phyloP scores from a whole-genome alignment of 495 filamentous ascomycete species.

The Talaromyces liani region DNA sequence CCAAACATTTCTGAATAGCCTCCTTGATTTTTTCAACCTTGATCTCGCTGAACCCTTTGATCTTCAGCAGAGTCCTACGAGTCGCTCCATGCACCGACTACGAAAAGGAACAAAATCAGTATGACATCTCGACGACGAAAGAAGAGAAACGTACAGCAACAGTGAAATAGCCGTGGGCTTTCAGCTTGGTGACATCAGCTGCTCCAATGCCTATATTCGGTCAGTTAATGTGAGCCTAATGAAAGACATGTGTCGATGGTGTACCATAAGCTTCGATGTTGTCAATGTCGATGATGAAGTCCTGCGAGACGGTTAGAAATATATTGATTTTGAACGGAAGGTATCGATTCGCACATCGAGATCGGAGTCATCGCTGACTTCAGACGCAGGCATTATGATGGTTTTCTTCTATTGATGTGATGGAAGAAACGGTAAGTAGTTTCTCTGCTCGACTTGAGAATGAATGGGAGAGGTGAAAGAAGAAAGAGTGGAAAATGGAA shows the following conservation, averaged over 20 bases:
- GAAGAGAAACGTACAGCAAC: constrained; percentile 46
- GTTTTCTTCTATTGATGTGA: not conserved
- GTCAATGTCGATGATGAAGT: constrained; percentile 69
- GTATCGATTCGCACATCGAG: constrained; percentile 36
- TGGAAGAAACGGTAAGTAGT: too few species aligned
- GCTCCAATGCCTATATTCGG: constrained; percentile 54
- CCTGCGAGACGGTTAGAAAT: constrained; percentile 17
- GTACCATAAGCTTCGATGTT: constrained; percentile 64
- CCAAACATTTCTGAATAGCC: constrained; percentile 63
- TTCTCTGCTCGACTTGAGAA: not conserved
- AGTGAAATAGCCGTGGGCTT: constrained; percentile 62
- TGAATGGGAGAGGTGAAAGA: not conserved
- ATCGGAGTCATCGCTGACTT: constrained; percentile 45
- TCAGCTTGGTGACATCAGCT: constrained; percentile 68
- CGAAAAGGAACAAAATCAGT: not conserved
- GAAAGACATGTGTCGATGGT: not conserved
- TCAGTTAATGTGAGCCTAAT: not conserved
- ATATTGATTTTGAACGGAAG: not conserved
- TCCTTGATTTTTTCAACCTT: constrained; percentile 82
- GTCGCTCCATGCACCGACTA: constrained; percentile 63
- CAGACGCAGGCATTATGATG: constrained; percentile 40
- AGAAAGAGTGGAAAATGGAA: not conserved
- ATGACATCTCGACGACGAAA: not conserved
- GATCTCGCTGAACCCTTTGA: constrained; percentile 74
- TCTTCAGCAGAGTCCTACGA: constrained; percentile 58